These are phyloP conservation scores for Collybia nuda DNA, from an alignment of 768 basidiomycete genomes.

Conservation along the genomic window DNA sequence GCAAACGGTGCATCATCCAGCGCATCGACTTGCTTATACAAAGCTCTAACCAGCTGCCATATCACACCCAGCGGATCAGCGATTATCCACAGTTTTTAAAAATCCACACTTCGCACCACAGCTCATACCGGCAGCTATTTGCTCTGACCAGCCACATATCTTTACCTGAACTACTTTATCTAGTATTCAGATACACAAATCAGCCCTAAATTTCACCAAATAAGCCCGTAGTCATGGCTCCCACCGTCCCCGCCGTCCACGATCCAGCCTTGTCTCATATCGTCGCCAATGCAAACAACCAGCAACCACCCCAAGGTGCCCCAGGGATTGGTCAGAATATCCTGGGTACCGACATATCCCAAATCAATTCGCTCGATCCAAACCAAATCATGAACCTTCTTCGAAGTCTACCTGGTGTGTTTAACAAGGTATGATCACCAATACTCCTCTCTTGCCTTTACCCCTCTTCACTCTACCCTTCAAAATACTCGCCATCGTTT, in stretches of 20 bases:
- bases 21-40: not conserved
- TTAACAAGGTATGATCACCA: conserved; percentile 47
- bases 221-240: conserved; percentile 28
- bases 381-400: conserved; percentile 61
- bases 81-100: not conserved
- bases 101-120: not conserved
- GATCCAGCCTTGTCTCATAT: conserved; percentile 39
- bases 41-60: no score
- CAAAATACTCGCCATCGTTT: conserved; percentile 7
- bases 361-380: conserved; percentile 40
- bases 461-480: conserved; percentile 1
- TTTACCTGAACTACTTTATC: not conserved
- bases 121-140: not conserved
- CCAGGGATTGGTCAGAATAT: conserved; percentile 23
- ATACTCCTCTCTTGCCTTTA: conserved; percentile 8
- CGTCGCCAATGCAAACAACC: conserved; percentile 22
- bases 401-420: conserved; percentile 52
- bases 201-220: not conserved
- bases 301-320: conserved; percentile 26
- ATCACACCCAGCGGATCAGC: not conserved
- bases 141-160: not conserved
- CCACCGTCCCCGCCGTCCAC: conserved; percentile 32
- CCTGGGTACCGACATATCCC: conserved; percentile 22
- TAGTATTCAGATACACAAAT: conserved; percentile 1
- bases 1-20: not conserved